A percentile compares a stretch with the other conserved stretches of the same genome.
Conservation (phyloP, 768 basidiomycete genomes). For the Xerocomellus chrysenteron region DNA sequence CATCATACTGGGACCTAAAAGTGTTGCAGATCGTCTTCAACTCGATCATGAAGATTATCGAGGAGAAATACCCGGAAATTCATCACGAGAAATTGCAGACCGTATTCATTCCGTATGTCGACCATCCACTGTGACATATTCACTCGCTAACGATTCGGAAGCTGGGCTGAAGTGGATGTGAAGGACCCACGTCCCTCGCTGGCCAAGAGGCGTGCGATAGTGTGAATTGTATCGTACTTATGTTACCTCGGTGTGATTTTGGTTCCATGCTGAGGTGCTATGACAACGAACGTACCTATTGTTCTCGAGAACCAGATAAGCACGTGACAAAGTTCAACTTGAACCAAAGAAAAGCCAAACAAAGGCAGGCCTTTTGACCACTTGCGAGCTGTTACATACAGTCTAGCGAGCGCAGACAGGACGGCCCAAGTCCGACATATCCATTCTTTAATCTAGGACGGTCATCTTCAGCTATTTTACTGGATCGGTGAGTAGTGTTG, state of each 20-base stretch:
- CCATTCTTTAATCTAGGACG: constrained; percentile 15
- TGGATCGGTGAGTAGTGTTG: constrained; percentile 13
- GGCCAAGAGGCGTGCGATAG: constrained; percentile 17
- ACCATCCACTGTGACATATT: neutral
- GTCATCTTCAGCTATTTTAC: constrained; percentile 1
- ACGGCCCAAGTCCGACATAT: constrained; percentile 23
- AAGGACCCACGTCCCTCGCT: constrained; percentile 23
- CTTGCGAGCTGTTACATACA: neutral
- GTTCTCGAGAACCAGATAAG: constrained; percentile 7
- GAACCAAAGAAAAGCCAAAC: constrained; percentile 47
- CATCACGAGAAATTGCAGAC: constrained; percentile 58
- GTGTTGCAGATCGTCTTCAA: constrained; percentile 63
- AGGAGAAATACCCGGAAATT: constrained; percentile 61
- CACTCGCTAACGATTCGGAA: constrained; percentile 9
- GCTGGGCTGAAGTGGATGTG: constrained; percentile 26
- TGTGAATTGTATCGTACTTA: neutral
- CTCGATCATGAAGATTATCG: constrained; percentile 56
- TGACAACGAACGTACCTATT: constrained; percentile 12
- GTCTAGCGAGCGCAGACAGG: constrained; percentile 1
- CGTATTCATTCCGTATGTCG: constrained; percentile 61
- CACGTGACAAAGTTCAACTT: constrained; percentile 51
- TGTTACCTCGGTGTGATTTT: neutral
- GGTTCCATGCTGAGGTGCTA: neutral
- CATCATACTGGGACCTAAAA: constrained; percentile 1
- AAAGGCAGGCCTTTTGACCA: constrained; percentile 12